phyloP scores from a whole-genome alignment of 805 yeast species.

The Clavispora phyllophila region DNA sequence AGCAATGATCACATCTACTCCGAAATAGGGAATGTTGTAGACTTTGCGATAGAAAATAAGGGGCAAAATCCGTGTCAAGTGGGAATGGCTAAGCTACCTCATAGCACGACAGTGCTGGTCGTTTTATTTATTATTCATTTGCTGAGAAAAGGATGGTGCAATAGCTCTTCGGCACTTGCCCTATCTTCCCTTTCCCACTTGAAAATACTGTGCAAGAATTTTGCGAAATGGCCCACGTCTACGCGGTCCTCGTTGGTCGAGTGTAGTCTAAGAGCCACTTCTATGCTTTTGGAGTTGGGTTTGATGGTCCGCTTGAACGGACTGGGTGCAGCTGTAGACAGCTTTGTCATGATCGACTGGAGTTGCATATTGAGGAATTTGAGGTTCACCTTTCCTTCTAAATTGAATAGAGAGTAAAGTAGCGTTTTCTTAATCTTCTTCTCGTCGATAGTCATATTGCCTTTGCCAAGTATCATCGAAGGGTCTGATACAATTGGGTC shows the following conservation, averaged over 20 bases:
- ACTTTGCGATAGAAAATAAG: no score
- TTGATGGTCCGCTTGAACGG: slow-evolving; percentile 20
- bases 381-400: slow-evolving; percentile 34
- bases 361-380: slow-evolving; percentile 26
- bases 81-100: no score
- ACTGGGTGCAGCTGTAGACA: slow-evolving; percentile 4
- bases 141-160: not conserved
- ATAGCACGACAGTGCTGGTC: no score
- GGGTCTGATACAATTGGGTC: slow-evolving; percentile 11
- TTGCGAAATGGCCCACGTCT: slow-evolving; percentile 16
- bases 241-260: slow-evolving; percentile 10
- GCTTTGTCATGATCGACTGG: slow-evolving; percentile 9
- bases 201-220: slow-evolving; percentile 26
- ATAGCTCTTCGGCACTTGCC: slow-evolving; percentile 2
- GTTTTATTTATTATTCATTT: not conserved
- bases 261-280: slow-evolving; percentile 22
- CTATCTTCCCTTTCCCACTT: slow-evolving; percentile 30
- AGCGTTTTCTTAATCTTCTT: slow-evolving; percentile 29
- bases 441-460: slow-evolving; percentile 20
- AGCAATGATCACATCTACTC: not conserved
- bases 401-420: slow-evolving; percentile 34
- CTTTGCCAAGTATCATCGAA: slow-evolving; percentile 1
- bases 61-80: no score
- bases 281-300: slow-evolving; percentile 26
- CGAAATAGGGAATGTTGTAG: not conserved